A percentile compares a stretch with the other conserved stretches of the same genome.
Conservation (phyloP, 805 yeast genomes). For the Lipomyces mesembrius region DNA sequence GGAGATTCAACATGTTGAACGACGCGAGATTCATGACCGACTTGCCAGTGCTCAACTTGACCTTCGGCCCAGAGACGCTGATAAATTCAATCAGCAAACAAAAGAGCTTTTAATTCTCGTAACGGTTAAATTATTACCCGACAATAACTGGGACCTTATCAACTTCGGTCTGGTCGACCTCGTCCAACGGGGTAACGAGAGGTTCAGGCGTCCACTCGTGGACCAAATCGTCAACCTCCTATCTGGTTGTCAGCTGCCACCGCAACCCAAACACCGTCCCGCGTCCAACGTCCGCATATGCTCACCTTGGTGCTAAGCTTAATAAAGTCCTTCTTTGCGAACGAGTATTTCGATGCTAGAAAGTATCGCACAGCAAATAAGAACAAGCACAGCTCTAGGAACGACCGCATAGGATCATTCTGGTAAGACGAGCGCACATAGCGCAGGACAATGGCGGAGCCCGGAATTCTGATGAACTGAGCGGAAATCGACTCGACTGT, state of each 20-base stretch:
- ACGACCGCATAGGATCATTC: conserved; percentile 89
- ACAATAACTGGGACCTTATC: conserved; percentile 65
- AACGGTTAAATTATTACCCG: conserved; percentile 46
- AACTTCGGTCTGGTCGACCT: conserved; percentile 64
- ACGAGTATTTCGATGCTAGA: conserved; percentile 74
- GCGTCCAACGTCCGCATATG: too few species aligned
- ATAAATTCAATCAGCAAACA: neutral
- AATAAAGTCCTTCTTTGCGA: conserved; percentile 71
- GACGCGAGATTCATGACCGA: conserved; percentile 46
- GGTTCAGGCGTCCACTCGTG: conserved; percentile 95
- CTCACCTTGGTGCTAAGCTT: conserved; percentile 47
- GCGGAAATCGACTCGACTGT: conserved; percentile 34
- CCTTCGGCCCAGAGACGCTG: conserved; percentile 31
- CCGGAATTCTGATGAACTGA: conserved; percentile 45
- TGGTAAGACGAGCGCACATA: conserved; percentile 87
- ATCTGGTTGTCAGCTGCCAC: neutral
- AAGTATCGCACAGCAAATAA: conserved; percentile 86
- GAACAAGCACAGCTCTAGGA: conserved; percentile 75
- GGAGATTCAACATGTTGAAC: conserved; percentile 70
- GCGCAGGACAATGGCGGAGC: conserved; percentile 51
- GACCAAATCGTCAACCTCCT: conserved; percentile 79
- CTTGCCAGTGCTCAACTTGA: conserved; percentile 33
- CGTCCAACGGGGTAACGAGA: conserved; percentile 58
- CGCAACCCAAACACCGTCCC: too few species aligned
- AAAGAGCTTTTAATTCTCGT: neutral